Evolutionary conservation across 352 stramenopile species (phyloP).

Genomic region (Phytophthora tubulina): DNA sequence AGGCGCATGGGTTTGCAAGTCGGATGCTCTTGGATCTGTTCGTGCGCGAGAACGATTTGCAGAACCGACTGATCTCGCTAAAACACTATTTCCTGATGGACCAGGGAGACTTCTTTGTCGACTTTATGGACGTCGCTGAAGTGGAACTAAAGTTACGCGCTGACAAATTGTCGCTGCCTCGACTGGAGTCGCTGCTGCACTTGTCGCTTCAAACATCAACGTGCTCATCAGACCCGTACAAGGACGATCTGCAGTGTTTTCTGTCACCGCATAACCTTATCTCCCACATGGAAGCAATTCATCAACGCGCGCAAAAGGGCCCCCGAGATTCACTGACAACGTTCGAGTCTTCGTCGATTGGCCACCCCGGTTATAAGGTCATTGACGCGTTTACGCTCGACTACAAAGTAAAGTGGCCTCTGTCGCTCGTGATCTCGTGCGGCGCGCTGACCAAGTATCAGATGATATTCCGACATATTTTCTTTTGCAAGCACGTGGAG

Average conservation of each 20-base stretch:
- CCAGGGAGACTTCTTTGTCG: slow-evolving; percentile 98
- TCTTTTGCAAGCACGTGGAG: slow-evolving; percentile 99
- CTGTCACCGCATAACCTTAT: slow-evolving; percentile 91
- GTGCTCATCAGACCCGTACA: slow-evolving; percentile 90
- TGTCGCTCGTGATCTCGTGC: slow-evolving; percentile 97
- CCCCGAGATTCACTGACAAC: slow-evolving; percentile 77
- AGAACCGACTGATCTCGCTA: slow-evolving; percentile 85
- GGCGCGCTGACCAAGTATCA: slow-evolving; percentile 97
- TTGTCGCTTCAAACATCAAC: slow-evolving; percentile 94
- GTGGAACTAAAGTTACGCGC: slow-evolving; percentile 92
- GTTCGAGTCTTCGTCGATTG: slow-evolving; percentile 73
- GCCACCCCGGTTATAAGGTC: slow-evolving; percentile 88
- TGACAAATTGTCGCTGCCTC: slow-evolving; percentile 88
- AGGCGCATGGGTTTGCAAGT: slow-evolving; percentile 86
- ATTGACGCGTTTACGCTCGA: slow-evolving; percentile 98
- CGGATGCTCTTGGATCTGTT: slow-evolving; percentile 81
- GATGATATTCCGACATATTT: slow-evolving; percentile 99
- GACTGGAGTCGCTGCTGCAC: slow-evolving; percentile 95
- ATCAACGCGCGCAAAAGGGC: slow-evolving; percentile 81
- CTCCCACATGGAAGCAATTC: slow-evolving; percentile 93
- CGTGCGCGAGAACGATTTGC: slow-evolving; percentile 84
- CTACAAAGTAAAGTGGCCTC: slow-evolving; percentile 97
- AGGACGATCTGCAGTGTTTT: slow-evolving; percentile 92
- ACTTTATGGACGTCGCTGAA: slow-evolving; percentile 98
- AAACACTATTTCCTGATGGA: slow-evolving; percentile 99